phyloP scores from a whole-genome alignment of 2,329 filamentous ascomycete genomes.

The Drechslera avenae region DNA sequence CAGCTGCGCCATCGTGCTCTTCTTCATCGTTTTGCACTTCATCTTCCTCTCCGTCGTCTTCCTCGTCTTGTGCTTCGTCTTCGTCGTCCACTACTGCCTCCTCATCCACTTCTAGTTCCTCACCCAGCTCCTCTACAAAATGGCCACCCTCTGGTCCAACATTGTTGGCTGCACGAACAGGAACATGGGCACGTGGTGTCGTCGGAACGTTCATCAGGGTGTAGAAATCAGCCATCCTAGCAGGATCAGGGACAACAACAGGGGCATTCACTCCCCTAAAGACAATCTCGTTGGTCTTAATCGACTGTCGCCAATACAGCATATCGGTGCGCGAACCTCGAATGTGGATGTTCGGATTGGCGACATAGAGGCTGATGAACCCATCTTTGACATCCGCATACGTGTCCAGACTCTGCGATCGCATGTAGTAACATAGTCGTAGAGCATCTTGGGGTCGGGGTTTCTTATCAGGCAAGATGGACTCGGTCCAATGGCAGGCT shows the following conservation, averaged over 20 bases:
- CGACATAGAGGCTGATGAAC: conserved; percentile 22
- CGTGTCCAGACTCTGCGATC: conserved; percentile 29
- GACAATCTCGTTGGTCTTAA: conserved; percentile 7
- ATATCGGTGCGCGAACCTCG: conserved; percentile 1
- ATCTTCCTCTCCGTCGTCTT: neutral
- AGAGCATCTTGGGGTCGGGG: conserved; percentile 27
- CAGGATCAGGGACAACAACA: no score
- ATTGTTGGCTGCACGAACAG: no score
- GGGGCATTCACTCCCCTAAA: neutral
- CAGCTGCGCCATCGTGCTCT: no score
- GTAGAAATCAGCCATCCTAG: no score
- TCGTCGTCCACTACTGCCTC: no score
- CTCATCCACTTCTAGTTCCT: no score
- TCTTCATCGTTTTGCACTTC: neutral
- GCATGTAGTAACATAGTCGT: conserved; percentile 42
- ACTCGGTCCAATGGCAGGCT: conserved; percentile 22
- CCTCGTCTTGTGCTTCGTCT: no score
- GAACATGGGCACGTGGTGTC: no score
- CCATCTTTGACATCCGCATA: conserved; percentile 20
- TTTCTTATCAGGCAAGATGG: conserved; percentile 7
- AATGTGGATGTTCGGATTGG: conserved; percentile 4
- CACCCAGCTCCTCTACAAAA: no score
- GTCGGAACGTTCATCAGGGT: no score
- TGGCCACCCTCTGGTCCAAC: no score
- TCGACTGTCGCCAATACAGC: conserved; percentile 30